Evolutionary conservation across 1,284 basidiomycete genomes (phyloP).

Genomic region (Sporisorium iseilematis-ciliati): DNA sequence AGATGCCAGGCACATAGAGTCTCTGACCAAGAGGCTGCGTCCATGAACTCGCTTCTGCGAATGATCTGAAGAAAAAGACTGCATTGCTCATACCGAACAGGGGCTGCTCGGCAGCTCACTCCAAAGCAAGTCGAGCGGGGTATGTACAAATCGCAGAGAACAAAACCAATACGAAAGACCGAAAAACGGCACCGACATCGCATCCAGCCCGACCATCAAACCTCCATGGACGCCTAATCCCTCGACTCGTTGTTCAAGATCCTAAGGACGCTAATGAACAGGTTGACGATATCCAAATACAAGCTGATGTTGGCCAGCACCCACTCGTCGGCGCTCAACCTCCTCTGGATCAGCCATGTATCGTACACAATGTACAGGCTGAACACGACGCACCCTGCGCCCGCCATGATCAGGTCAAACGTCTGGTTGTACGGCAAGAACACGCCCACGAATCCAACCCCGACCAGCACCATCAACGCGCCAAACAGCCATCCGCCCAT

Average conservation of each 20-base stretch:
- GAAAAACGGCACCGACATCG: not conserved
- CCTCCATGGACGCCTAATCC: constrained; percentile 19
- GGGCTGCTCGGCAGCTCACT: too few relatives aligned
- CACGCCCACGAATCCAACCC: constrained; percentile 75
- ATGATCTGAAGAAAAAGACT: too few relatives aligned
- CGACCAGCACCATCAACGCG: constrained; percentile 70
- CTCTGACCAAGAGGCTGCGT: too few relatives aligned
- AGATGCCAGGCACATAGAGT: too few relatives aligned
- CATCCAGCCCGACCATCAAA: not conserved
- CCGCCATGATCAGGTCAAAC: constrained; percentile 82
- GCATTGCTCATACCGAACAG: too few relatives aligned
- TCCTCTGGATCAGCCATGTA: constrained; percentile 82
- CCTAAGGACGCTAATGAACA: constrained; percentile 81
- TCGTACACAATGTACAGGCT: constrained; percentile 77
- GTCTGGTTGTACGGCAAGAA: constrained; percentile 83
- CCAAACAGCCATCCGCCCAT: constrained; percentile 87
- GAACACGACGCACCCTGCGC: constrained; percentile 83
- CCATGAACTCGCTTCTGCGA: too few relatives aligned
- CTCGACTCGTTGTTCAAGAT: constrained; percentile 50
- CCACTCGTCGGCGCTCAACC: constrained; percentile 86
- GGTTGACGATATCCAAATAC: constrained; percentile 74
- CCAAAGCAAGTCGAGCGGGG: not conserved
- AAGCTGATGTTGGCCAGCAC: constrained; percentile 86
- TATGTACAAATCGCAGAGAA: constrained; percentile 16
- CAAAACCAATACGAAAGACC: not conserved